Evolutionary conservation across 495 filamentous ascomycete species (phyloP).

Genomic region (Zalerion maritima): DNA sequence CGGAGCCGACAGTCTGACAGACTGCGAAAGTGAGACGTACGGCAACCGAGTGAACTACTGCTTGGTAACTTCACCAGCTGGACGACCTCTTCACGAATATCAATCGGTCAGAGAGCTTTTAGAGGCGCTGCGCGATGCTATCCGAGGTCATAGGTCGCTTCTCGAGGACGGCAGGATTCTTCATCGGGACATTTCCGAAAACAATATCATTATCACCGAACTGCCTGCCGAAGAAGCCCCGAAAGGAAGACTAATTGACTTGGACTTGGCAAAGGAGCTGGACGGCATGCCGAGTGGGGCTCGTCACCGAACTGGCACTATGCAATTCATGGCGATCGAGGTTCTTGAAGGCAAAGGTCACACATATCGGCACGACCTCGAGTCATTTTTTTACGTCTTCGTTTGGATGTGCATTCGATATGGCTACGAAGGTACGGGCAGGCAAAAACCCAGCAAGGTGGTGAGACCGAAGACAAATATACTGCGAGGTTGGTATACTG

Average conservation of each 20-base stretch:
- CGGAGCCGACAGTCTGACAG: conserved; percentile 4
- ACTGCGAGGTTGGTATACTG: conserved; percentile 7
- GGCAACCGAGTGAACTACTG: too few species aligned
- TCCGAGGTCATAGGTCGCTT: conserved; percentile 18
- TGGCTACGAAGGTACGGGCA: not conserved
- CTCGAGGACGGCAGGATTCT: conserved; percentile 20
- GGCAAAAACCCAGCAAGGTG: conserved; percentile 5
- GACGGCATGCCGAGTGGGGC: conserved; percentile 5
- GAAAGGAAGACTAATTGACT: conserved; percentile 21
- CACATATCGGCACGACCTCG: conserved; percentile 20
- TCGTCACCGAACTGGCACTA: conserved; percentile 3
- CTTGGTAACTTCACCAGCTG: too few species aligned
- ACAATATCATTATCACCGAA: conserved; percentile 23
- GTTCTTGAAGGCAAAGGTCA: conserved; percentile 13
- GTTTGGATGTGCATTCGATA: conserved; percentile 3
- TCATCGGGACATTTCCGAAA: conserved; percentile 23
- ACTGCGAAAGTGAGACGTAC: conserved; percentile 11
- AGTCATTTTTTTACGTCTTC: conserved; percentile 11
- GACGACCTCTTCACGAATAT: conserved; percentile 12
- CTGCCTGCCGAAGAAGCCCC: conserved; percentile 3
- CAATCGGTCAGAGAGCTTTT: conserved; percentile 16
- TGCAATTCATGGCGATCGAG: conserved; percentile 17
- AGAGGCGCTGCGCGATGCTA: conserved; percentile 12
- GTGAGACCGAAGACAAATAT: conserved; percentile 7
- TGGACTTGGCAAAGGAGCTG: conserved; percentile 16